Base-by-base conservation (phyloP, 441 rosid species). In the Cnidoscolus chayamansa region DNA sequence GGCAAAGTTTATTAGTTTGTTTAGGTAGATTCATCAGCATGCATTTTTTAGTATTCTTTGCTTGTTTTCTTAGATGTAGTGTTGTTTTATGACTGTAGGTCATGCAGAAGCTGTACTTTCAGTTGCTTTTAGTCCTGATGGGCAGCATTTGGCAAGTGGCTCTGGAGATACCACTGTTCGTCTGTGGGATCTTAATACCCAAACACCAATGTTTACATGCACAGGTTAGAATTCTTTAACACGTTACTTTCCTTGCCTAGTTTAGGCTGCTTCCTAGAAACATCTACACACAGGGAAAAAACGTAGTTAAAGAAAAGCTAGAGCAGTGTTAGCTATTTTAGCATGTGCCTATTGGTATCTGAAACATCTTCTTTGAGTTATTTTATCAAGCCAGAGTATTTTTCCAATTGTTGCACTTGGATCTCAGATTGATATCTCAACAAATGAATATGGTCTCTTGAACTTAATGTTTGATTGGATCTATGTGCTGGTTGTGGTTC, bases 111-210 rank as follows among this genome's bases (percentile, higher is more conserved):
- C 99, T 73, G 96, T 93, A 59, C 98, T 93, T 76, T 88, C 97
- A 63, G 97, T 96, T 74, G 89, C 97, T 32, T 93, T 93, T 77
- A 91, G 97, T 83, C 99, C 98, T 50, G 97, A 96, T 45, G 96
- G 99, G 67, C 81, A 84, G 67, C 96, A 86, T 19, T 81, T 96
- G 86, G 99, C 97, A 5, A 96, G 98, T 87, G 97, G 98, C 69
- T 96, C 97, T 1, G 98, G 98, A 68, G 99, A 96, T 79, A 89
- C 98, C 60, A 92, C 98, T 63, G 97, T 96, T 77, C 86, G 98
- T 66, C 79, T 96, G 53, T 93, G 97, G 97, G 99, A 96, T 86
- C 92, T 93, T 57, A 87, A 78, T 70, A 96, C 96, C 32, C 96
- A 96, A 82, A 91, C 98, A 54, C 98, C 97, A 48, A 78, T 91